Conservation (phyloP, 2,329 filamentous ascomycete genomes). For the Orbilia ellipsospora region DNA sequence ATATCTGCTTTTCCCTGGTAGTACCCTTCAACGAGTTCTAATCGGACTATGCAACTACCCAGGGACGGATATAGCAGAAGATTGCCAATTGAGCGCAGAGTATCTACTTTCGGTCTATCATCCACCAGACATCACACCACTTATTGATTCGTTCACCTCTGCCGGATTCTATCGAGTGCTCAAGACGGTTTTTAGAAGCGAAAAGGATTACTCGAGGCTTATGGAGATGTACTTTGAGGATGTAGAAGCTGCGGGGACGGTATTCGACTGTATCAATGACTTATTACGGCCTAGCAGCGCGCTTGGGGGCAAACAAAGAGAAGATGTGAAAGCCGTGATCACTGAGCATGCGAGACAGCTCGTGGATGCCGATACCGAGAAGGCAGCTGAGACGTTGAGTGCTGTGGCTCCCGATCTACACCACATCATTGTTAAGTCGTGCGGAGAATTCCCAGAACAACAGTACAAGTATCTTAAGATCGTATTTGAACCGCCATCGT, state of each 20-base stretch:
- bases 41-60: conserved; percentile 86
- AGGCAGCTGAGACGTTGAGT: conserved; percentile 74
- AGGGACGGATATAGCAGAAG: conserved; percentile 81
- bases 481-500: conserved; percentile 73
- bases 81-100: conserved; percentile 96
- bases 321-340: conserved; percentile 76
- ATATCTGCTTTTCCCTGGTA: conserved; percentile 89
- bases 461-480: conserved; percentile 82
- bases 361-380: conserved; percentile 73
- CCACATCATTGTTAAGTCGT: conserved; percentile 71
- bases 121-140: conserved; percentile 78
- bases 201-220: conserved; percentile 82
- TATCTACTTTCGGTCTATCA: conserved; percentile 94
- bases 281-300: conserved; percentile 75
- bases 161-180: conserved; percentile 91
- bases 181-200: conserved; percentile 84
- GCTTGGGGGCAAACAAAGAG: conserved; percentile 75
- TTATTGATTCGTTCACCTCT: conserved; percentile 81
- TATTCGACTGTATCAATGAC: conserved; percentile 83
- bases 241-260: conserved; percentile 75
- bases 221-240: conserved; percentile 88
- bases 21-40: conserved; percentile 82
- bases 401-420: conserved; percentile 74
- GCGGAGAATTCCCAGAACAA: conserved; percentile 71
- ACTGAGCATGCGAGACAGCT: conserved; percentile 74